A percentile compares a stretch with the other conserved stretches of the same genome.
Evolutionary conservation across 306 rosid species (phyloP).

Genomic region (Fagus sylvatica): DNA sequence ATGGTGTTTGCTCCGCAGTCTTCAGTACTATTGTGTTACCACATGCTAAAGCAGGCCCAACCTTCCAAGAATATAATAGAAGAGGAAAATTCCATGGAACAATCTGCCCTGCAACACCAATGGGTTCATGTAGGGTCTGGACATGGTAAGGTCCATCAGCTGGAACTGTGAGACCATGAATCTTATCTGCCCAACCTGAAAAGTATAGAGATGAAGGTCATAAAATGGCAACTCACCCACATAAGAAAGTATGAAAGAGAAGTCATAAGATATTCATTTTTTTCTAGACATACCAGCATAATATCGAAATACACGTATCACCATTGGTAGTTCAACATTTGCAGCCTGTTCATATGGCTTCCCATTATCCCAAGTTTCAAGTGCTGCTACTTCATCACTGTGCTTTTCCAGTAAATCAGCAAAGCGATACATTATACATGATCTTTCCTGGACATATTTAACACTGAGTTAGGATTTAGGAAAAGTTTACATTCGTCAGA

Average conservation of each 20-base stretch:
- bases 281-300: slow-evolving; percentile 53
- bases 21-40: slow-evolving; percentile 75
- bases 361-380: slow-evolving; percentile 82
- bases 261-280: slow-evolving; percentile 4
- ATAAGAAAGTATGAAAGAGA: not conserved
- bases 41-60: slow-evolving; percentile 78
- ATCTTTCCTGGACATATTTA: slow-evolving; percentile 56
- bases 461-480: slow-evolving; percentile 5
- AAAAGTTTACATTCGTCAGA: not conserved
- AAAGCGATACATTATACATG: slow-evolving; percentile 52
- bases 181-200: slow-evolving; percentile 85
- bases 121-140: slow-evolving; percentile 81
- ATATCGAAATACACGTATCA: slow-evolving; percentile 59
- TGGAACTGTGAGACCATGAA: slow-evolving; percentile 74
- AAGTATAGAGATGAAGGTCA: not conserved
- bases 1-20: slow-evolving; percentile 82
- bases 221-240: slow-evolving; percentile 10
- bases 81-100: slow-evolving; percentile 92
- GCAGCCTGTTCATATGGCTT: slow-evolving; percentile 74
- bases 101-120: slow-evolving; percentile 81
- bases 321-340: slow-evolving; percentile 63
- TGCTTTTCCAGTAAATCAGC: slow-evolving; percentile 78
- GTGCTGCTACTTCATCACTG: slow-evolving; percentile 61
- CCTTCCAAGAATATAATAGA: slow-evolving; percentile 73
- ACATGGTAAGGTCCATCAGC: slow-evolving; percentile 72